These are phyloP conservation scores for Sesbania bispinosa DNA, from an alignment of 306 rosid genomes.

Conservation along the genomic window DNA sequence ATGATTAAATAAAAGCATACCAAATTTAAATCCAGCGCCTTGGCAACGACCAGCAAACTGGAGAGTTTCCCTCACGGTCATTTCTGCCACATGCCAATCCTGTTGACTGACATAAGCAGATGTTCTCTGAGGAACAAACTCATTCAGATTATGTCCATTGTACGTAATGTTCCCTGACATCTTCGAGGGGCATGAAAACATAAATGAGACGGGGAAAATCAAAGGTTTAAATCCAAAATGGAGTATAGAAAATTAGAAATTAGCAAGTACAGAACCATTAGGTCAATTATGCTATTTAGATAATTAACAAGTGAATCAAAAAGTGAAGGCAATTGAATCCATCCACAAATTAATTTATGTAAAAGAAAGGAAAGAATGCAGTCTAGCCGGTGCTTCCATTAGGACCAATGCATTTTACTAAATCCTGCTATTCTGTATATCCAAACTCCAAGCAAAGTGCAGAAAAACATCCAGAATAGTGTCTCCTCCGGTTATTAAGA, in stretches of 20 bases:
- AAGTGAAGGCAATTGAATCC: background rate
- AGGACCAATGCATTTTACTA: background rate
- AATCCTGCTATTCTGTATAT: background rate
- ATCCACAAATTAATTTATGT: background rate
- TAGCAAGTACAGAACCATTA: background rate
- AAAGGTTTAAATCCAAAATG: background rate
- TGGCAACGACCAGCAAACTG: constrained; percentile 88
- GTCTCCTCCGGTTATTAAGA: background rate
- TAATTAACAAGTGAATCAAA: background rate
- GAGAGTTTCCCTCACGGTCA: constrained; percentile 93
- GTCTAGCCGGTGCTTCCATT: background rate
- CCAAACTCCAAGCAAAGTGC: background rate
- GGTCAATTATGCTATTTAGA: constrained; percentile 1
- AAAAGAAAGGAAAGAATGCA: constrained; percentile 5
- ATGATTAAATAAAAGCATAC: constrained; percentile 38
- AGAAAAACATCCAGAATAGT: background rate
- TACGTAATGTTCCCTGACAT: constrained; percentile 76
- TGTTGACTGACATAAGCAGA: constrained; percentile 89
- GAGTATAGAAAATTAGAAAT: too few relatives aligned
- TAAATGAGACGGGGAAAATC: constrained; percentile 20
- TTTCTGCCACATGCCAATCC: constrained; percentile 81
- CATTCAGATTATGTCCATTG: constrained; percentile 76
- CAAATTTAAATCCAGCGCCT: constrained; percentile 89
- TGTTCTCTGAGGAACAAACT: constrained; percentile 95
- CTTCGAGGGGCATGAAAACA: constrained; percentile 41